Base-by-base conservation (phyloP, 2,329 filamentous ascomycete genomes). In the Neocucurbitaria cava region DNA sequence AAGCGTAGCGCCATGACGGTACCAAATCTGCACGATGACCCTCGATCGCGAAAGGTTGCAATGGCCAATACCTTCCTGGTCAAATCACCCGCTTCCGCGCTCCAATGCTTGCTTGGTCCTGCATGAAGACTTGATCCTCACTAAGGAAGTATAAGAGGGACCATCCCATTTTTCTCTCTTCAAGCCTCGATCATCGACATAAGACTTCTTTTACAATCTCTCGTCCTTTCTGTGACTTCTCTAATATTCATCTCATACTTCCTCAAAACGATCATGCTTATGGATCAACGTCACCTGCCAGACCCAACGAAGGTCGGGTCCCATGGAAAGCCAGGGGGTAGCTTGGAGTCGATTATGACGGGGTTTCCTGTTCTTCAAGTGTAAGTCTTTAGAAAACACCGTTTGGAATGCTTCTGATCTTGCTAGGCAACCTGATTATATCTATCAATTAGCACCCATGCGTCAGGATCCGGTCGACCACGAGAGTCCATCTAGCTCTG, bases 81-180 rank as follows among this genome's bases (percentile, higher is more conserved):
- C 23, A 2, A 45, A 13, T 28, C 20, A 41, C 53, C 53, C 53
- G 48, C 45, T 46, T 56, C 53, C 53, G 53, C 53, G 53, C 38
- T 21, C 38, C 31, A 23, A n/a, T 47, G 44, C 28, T 46, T 31
- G 26, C 11, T 33, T n/a, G 24, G 18, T 48, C 24, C 17, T 40
- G 53, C 53, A 44, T 40, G 42, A 44, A 56, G 53, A 39, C 5
- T 44, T 48, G 36, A 36, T 33, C 39, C 28, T 31, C 26, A 20
- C 20, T 40, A 10, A 13, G 17, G n/a, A 42, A 21, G 33, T 55
- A 47, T 48, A 48, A 53, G 42, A 44, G 33, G 2, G 30, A 36
- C 30, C 26, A n/a, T 40, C 38, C 13, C 21, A 18, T 24, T 26
- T 17, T n/a, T 8, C 26, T 15, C 41, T 26, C 15, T 43, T 10